Base-by-base conservation (phyloP, 1,284 basidiomycete genomes). In the Hemileia vastatrix region DNA sequence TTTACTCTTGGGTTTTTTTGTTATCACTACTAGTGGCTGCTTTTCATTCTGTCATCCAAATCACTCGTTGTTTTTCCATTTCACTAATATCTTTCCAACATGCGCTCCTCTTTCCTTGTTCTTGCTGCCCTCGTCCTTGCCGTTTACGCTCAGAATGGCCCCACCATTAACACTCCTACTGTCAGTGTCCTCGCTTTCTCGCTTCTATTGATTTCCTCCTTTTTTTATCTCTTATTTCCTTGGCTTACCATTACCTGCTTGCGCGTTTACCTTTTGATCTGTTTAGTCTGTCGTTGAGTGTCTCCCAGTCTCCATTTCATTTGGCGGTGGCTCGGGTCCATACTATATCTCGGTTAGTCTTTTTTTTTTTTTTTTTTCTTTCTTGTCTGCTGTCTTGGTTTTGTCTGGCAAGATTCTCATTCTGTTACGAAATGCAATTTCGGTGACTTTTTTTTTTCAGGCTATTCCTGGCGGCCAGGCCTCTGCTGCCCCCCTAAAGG, bases 401-500 rank as follows among this genome's bases (percentile, higher is more conserved):
- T 19, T 33, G 9, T 48, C 32, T 13, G 6, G n/a, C 11, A 11
- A 11, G 3, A 13, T 4, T 18, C 18, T 43, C 47, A 1, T n/a
- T 55, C 33, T n/a, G n/a, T n/a, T n/a, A n/a, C n/a, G n/a, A n/a
- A n/a, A n/a, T n/a, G n/a, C n/a, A n/a, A n/a, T 54, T 57, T 6
- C 43, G 36, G 3, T 21, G 6, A 36, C n/a, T 19, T 2, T n/a
- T 52, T 6, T 51, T 40, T 51, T 6, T 15, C 32, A 60, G 58
- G 40, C 23, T 1, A 53, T 68, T 19, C 67, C 67, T 15, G 67
- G 59, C 31, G 67, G 67, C n/a, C 64, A 67, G 58, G 18, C 65
- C 23, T 60, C 67, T 23, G 71, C 72, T 19, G 55, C 67, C 24
- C 68, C 72, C 23, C 50, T 73, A 47, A 36, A 27, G 19, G 51